Conservation (phyloP, 352 stramenopile species). For the Phytopythium aichiense region DNA sequence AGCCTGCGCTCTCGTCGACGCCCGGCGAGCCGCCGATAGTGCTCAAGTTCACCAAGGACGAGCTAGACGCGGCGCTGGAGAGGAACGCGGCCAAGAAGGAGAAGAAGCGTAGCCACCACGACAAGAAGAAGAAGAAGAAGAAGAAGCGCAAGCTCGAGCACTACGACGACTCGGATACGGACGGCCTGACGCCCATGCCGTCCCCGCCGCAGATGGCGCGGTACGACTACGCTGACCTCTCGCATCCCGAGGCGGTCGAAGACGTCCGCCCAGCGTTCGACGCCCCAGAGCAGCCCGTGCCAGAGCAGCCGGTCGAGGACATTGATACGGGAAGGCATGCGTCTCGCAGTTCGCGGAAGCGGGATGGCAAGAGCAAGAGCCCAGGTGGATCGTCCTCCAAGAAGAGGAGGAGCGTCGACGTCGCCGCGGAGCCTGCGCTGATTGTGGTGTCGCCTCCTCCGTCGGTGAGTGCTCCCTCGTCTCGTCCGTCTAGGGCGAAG, state of each 20-base stretch:
- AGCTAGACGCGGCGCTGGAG: conserved; percentile 27
- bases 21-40: conserved; percentile 6
- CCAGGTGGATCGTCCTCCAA: conserved; percentile 21
- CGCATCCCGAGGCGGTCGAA: not conserved
- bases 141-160: conserved; percentile 43
- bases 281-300: not conserved
- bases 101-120: conserved; percentile 34
- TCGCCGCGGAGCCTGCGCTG: not conserved
- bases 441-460: not conserved
- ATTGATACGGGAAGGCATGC: not conserved
- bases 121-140: conserved; percentile 45
- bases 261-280: not conserved
- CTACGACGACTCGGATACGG: conserved; percentile 46
- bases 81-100: conserved; percentile 47
- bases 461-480: not conserved
- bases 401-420: conserved; percentile 19
- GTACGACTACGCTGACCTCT: conserved; percentile 30
- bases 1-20: not conserved
- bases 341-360: conserved; percentile 4
- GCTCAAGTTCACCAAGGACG: conserved; percentile 32
- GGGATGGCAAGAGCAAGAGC: conserved; percentile 9
- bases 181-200: conserved; percentile 34
- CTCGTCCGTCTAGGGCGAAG: conserved; percentile 15
- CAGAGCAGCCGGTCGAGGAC: conserved; percentile 8
- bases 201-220: conserved; percentile 43